These are phyloP conservation scores for Dothiorella sarmentorum DNA, from an alignment of 2,329 filamentous ascomycete species.

Conservation along the genomic window DNA sequence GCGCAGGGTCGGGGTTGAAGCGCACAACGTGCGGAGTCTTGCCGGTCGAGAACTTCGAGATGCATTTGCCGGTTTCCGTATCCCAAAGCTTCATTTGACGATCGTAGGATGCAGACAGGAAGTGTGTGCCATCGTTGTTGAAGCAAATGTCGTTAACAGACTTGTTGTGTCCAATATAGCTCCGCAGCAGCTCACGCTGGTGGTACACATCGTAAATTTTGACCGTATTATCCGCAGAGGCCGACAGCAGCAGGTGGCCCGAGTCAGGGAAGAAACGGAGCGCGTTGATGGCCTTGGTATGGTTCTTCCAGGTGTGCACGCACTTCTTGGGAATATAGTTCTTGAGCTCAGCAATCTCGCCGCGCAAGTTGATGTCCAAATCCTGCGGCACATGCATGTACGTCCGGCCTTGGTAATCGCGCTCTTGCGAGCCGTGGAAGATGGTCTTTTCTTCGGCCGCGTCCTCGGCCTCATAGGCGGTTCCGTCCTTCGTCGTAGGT, in stretches of 20 bases:
- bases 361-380: conserved; percentile 55
- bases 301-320: conserved; percentile 80
- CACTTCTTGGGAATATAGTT: conserved; percentile 96
- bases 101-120: conserved; percentile 89
- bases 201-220: conserved; percentile 97
- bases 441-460: conserved; percentile 67
- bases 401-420: conserved; percentile 91
- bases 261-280: conserved; percentile 85
- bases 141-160: conserved; percentile 87
- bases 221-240: conserved; percentile 84
- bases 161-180: conserved; percentile 88
- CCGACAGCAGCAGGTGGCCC: conserved; percentile 83
- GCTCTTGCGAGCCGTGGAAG: conserved; percentile 79
- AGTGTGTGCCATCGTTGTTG: conserved; percentile 75
- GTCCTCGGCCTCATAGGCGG: conserved; percentile 47
- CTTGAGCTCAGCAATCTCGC: conserved; percentile 73
- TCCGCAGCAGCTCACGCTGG: conserved; percentile 78
- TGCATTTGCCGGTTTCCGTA: conserved; percentile 86
- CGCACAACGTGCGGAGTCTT: conserved; percentile 93
- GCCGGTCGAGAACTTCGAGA: conserved; percentile 85
- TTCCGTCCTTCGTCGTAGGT: conserved; percentile 60
- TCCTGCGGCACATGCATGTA: conserved; percentile 93
- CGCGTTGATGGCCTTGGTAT: conserved; percentile 78
- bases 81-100: conserved; percentile 98
- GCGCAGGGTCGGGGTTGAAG: conserved; percentile 79